These are phyloP conservation scores for Sporothrix curviconia DNA, from an alignment of 2,329 filamentous ascomycete genomes.

Conservation along the genomic window DNA sequence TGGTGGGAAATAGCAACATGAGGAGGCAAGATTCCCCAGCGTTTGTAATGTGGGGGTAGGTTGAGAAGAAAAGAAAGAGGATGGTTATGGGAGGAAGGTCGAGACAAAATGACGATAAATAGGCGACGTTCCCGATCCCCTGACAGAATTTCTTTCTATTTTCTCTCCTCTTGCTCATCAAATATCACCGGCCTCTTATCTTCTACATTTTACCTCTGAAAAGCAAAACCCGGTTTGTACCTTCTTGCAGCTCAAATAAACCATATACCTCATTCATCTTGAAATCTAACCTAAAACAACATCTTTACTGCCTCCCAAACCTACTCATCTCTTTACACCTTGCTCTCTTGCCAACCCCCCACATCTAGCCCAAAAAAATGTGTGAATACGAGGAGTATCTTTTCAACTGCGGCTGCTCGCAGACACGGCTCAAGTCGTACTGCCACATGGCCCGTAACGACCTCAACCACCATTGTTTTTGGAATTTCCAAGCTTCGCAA, in stretches of 20 bases:
- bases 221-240: too few species aligned
- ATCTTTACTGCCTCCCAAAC: neutral
- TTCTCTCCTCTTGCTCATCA: neutral
- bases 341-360: neutral
- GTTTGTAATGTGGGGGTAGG: neutral
- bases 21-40: neutral
- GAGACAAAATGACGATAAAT: constrained; percentile 6
- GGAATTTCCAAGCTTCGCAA: constrained; percentile 59
- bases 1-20: neutral
- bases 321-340: neutral
- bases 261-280: too few species aligned
- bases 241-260: too few species aligned
- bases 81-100: too few species aligned
- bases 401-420: constrained; percentile 58
- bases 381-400: constrained; percentile 65
- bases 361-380: too few species aligned
- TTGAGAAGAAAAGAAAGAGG: neutral
- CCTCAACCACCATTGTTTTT: constrained; percentile 60
- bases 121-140: constrained; percentile 1
- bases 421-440: constrained; percentile 55
- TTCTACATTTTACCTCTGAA: neutral
- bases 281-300: too few species aligned
- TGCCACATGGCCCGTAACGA: constrained; percentile 73
- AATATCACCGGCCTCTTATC: too few species aligned
- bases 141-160: neutral